Conservation (phyloP, 805 yeast species). For the Wickerhamiella australiensis region DNA sequence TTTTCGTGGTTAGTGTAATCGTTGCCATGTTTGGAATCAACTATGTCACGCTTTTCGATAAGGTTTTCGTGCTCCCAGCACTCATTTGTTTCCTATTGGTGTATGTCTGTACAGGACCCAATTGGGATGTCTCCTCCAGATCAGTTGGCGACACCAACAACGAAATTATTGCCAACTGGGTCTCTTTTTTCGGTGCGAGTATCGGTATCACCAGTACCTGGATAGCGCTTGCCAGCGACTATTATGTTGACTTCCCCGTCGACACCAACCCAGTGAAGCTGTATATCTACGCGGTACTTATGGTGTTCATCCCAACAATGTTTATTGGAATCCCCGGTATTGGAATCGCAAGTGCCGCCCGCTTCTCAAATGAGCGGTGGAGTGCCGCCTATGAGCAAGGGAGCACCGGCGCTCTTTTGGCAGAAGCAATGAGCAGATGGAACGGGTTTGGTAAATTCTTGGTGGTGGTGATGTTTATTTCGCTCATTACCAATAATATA, state of each 20-base stretch:
- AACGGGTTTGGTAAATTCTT: constrained; percentile 66
- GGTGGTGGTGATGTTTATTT: constrained; percentile 53
- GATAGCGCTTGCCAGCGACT: constrained; percentile 81
- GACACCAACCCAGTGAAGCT: constrained; percentile 43
- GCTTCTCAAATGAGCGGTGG: constrained; percentile 44
- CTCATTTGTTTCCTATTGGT: constrained; percentile 52
- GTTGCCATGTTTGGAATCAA: constrained; percentile 72
- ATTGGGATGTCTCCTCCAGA: constrained; percentile 18
- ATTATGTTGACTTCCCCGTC: constrained; percentile 71
- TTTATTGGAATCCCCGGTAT: constrained; percentile 67
- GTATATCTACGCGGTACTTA: constrained; percentile 50
- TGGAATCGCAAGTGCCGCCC: constrained; percentile 55
- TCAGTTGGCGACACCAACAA: constrained; percentile 34
- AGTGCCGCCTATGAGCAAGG: constrained; percentile 38
- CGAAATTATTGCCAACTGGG: constrained; percentile 46
- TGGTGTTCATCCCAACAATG: constrained; percentile 57
- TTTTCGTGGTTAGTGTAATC: constrained; percentile 48
- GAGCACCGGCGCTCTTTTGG: constrained; percentile 69
- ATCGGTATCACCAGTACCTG: constrained; percentile 78
- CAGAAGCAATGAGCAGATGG: constrained; percentile 58
- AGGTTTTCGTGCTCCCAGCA: constrained; percentile 56
- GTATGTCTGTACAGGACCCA: constrained; percentile 39
- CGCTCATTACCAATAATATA: constrained; percentile 70
- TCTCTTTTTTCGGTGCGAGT: constrained; percentile 58
- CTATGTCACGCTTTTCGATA: constrained; percentile 55